Base-by-base conservation (phyloP, 2,329 filamentous ascomycete genomes). In the Fusarium equiseti region DNA sequence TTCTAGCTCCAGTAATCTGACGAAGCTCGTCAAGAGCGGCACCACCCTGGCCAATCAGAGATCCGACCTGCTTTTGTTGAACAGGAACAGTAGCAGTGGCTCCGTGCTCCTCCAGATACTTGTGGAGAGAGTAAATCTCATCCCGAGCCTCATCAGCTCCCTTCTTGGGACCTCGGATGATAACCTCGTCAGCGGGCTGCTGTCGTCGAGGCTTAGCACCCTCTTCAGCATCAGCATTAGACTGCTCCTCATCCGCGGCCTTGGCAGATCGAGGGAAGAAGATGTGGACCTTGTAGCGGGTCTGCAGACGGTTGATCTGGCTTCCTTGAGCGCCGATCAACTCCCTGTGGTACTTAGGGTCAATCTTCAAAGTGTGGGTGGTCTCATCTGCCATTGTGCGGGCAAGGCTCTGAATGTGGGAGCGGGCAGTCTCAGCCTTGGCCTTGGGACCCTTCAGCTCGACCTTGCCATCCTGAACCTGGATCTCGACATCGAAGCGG, bases 361-460 rank as follows among this genome's bases (percentile, higher is more conserved):
- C 93, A 73, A 99, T 92, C 85, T 97, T 97, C 59, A 99, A 86
- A 15, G 89, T 85, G 79, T 97, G 91, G 2, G 91, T 97, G 8
- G 92, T 90, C 83, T 99, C 96, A 76, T 99, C 96, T 56, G 97
- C 94, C 75, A 97, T 88, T 78, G 92, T 92, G 79, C 92, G 94
- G 43, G 89, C 91, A 71, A 98, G 84, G 42, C 90, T 87, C 69
- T 90, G 85, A 73, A 99, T 98, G 77, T 97, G 90, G 42, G 90
- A 84, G 80, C 92, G 96, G 70, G 93, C 94, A 52, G 90, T 89
- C 79, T 97, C 94, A 2, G 95, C 94, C 86, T 98, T 98, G 53
- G 94, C 93, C 83, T 97, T 93, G 52, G 96, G 95, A 27, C 97
- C 96, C 85, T 97, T 98, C 74, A 99, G 89, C 81, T 97, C 94